Conservation (phyloP, 83 land plant species). For the Picea mariana region DNA sequence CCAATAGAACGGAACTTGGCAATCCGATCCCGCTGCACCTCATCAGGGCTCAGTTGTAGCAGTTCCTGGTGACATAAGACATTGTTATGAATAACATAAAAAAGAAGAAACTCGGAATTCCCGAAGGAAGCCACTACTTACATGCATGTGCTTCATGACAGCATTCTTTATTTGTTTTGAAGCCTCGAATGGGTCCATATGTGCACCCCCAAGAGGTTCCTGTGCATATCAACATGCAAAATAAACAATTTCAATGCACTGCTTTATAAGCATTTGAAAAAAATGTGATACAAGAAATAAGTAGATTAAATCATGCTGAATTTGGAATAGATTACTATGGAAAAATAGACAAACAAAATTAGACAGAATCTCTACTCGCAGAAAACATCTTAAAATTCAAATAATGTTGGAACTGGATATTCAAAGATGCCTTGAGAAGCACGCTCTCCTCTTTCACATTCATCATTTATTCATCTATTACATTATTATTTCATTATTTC, state of each 20-base stretch:
- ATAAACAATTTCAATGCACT: not conserved
- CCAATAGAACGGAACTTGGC: constrained; percentile 41
- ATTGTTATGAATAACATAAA: not conserved
- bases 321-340: not conserved
- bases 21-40: constrained; percentile 28
- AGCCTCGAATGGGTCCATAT: constrained; percentile 67
- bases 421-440: not conserved
- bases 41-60: constrained; percentile 27
- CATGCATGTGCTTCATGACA: constrained; percentile 64
- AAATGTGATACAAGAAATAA: not conserved
- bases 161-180: constrained; percentile 66
- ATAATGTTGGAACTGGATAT: not conserved
- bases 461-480: too few relatives aligned
- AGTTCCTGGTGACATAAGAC: constrained; percentile 25
- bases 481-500: too few relatives aligned
- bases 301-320: not conserved
- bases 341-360: not conserved
- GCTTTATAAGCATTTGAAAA: constrained; percentile 8
- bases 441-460: not conserved
- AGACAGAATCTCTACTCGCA: not conserved
- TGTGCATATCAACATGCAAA: constrained; percentile 17
- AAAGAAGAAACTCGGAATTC: not conserved
- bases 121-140: constrained; percentile 23
- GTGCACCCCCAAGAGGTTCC: constrained; percentile 94
- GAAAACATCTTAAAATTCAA: not conserved